Base-by-base conservation (phyloP, 306 rosid species). In the Canavalia gladiata region DNA sequence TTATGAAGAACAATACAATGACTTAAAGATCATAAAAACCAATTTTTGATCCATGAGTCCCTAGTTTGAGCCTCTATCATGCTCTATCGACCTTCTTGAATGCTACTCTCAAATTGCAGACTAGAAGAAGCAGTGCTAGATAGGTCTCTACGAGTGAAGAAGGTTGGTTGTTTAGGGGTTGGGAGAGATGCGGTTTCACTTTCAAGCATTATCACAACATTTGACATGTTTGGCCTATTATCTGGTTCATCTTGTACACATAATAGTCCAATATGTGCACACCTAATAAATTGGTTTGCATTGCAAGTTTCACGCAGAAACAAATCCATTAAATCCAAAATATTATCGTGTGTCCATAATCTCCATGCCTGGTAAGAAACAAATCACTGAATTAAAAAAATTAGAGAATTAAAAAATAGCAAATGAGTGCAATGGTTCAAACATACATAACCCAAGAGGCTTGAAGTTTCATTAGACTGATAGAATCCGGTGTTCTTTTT, bases 371-470 rank as follows among this genome's bases (percentile, higher is more conserved):
- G 69, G 31, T 4, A 43, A 43, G 3, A 43, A 42, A 70, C 57
- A 52, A 45, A 49, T 2, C 47, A 43, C 13, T 47, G 25, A 3
- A 39, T 18, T 31, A 3, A 46, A 57, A 30, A 35, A 34, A 1
- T 4, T 8, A 77, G 29, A 62, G 47, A 8, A 75, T 2, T 18
- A 43, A 43, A 43, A 2, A 1, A 5, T 4, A 42, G 7, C 5
- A 6, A 7, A 43, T 8, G 3, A 65, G 29, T 43, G 47, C 55
- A 13, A 1, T 6, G 47, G 47, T 4, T 18, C 12, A 3, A 1
- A 68, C 91, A 56, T 81, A 88, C 94, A 76, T 85, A 76, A 63
- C 88, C 74, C 41, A 85, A n/a, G 57, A 90, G 94, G 71, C 83
- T 90, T 45, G 85, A 37, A 47, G 46, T 69, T 63, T 73, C 46